Conservation (phyloP, 176 grass and related monocot genomes). For the Oryza glumipatula region DNA sequence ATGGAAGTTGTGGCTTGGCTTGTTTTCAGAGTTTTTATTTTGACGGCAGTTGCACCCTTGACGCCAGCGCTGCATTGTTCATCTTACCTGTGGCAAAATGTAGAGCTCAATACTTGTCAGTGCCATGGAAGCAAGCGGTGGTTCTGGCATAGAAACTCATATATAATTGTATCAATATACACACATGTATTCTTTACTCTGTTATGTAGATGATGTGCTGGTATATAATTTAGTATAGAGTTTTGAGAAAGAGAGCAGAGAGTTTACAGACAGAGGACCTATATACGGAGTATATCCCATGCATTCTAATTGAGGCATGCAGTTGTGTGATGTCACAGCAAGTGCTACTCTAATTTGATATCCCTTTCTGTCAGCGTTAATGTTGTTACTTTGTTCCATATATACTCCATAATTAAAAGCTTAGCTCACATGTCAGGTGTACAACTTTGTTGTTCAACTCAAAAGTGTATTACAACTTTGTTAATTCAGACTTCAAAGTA, state of each 20-base stretch:
- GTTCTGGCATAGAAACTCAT: background rate
- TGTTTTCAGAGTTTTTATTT: background rate
- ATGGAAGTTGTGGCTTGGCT: background rate
- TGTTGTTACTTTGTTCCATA: no score
- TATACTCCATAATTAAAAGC: background rate
- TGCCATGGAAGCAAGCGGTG: background rate
- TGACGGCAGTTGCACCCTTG: no score
- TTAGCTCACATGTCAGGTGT: no score
- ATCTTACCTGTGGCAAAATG: background rate
- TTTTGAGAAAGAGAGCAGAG: background rate
- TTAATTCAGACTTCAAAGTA: no score
- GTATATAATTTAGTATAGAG: background rate
- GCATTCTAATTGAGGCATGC: no score
- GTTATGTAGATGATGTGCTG: background rate
- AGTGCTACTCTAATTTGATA: no score
- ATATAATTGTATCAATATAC: background rate
- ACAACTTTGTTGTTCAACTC: no score
- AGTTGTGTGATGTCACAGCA: background rate
- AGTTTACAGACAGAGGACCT: background rate
- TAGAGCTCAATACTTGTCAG: background rate
- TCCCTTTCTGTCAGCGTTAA: background rate
- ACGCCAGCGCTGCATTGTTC: no score
- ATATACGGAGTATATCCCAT: background rate
- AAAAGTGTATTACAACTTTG: no score
- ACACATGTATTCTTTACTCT: background rate